A percentile compares a stretch with the other conserved stretches of the same genome.
phyloP scores from a whole-genome alignment of 805 yeast genomes.

The Ogataea salicorniae region DNA sequence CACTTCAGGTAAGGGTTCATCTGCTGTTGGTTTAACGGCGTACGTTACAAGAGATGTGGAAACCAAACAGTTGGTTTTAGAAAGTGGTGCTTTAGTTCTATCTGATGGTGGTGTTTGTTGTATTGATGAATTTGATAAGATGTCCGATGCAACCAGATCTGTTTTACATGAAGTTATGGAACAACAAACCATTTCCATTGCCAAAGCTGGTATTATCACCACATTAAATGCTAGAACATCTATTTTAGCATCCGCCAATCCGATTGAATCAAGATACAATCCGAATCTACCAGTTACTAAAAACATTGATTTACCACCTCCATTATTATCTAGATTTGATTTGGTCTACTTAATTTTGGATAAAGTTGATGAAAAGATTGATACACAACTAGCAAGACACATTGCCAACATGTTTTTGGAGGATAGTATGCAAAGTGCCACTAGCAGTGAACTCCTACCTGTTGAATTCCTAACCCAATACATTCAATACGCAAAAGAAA shows the following conservation, averaged over 20 bases:
- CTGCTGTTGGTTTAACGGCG: constrained; percentile 98
- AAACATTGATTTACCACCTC: constrained; percentile 95
- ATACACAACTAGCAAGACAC: constrained; percentile 84
- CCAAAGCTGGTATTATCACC: constrained; percentile 97
- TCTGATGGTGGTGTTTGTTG: constrained; percentile 99
- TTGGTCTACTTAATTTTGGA: constrained; percentile 88
- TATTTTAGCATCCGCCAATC: constrained; percentile 93
- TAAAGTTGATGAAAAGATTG: constrained; percentile 81
- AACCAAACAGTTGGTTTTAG: constrained; percentile 88
- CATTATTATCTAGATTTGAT: constrained; percentile 90
- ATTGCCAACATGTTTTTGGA: constrained; percentile 88
- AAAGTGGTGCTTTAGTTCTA: constrained; percentile 91
- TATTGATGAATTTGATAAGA: constrained; percentile 97
- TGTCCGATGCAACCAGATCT: constrained; percentile 91
- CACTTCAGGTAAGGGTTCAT: constrained; percentile 97
- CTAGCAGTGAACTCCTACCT: constrained; percentile 66
- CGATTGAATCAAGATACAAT: constrained; percentile 91
- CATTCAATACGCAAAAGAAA: constrained; percentile 91
- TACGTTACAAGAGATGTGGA: constrained; percentile 93
- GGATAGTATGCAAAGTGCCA: constrained; percentile 71
- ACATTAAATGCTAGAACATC: constrained; percentile 96
- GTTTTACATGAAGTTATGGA: constrained; percentile 99
- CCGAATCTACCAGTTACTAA: constrained; percentile 93
- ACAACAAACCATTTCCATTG: constrained; percentile 96
- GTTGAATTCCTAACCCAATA: constrained; percentile 83